phyloP scores from a whole-genome alignment of 768 basidiomycete species.

The Leccinum ochraceum region DNA sequence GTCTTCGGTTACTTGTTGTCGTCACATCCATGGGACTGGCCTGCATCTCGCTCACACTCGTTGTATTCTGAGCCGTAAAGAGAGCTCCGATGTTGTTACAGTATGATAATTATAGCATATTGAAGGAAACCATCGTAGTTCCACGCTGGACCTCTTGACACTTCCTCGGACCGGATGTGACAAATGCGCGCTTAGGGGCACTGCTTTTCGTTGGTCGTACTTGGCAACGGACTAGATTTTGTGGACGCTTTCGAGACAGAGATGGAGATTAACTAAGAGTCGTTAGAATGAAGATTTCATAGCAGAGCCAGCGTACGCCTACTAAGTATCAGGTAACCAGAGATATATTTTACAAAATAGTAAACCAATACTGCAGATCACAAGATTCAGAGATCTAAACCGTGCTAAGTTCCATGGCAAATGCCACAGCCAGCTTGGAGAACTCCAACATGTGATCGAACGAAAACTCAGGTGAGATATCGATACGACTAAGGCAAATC shows the following conservation, averaged over 20 bases:
- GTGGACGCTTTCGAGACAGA: too few species aligned
- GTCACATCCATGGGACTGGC: not conserved
- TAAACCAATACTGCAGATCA: not conserved
- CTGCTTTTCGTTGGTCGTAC: too few species aligned
- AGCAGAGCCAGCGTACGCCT: not conserved
- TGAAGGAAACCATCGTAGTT: too few species aligned
- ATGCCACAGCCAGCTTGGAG: slow-evolving; percentile 80
- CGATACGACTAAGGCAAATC: slow-evolving; percentile 60
- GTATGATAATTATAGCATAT: not conserved
- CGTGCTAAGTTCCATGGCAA: slow-evolving; percentile 74
- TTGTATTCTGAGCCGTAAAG: not conserved
- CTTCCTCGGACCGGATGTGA: too few species aligned
- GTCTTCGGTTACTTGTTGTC: not conserved
- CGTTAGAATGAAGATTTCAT: too few species aligned
- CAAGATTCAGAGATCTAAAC: slow-evolving; percentile 1
- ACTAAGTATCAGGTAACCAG: not conserved
- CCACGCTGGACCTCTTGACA: too few species aligned
- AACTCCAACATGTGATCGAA: slow-evolving; percentile 90
- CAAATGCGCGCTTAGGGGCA: too few species aligned
- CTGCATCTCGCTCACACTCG: too few species aligned
- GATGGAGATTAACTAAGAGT: too few species aligned
- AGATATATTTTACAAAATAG: not conserved
- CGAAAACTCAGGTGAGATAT: slow-evolving; percentile 85
- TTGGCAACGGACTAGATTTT: too few species aligned
- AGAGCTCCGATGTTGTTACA: not conserved